A percentile compares a stretch with the other conserved stretches of the same genome.
Conservation (phyloP, 768 basidiomycete genomes). For the Suillus plorans region DNA sequence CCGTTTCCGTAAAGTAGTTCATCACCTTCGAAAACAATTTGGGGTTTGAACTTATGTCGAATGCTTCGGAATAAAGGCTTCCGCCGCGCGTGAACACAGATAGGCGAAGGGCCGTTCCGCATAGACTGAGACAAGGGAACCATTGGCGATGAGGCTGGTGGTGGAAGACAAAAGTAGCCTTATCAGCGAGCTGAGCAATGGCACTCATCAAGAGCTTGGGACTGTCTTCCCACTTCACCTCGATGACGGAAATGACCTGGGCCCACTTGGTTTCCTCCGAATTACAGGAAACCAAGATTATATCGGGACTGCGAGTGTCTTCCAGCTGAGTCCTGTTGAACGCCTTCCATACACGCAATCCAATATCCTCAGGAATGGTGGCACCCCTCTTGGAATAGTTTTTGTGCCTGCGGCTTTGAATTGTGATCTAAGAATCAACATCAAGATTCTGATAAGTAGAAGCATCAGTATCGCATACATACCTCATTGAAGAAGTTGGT, state of each 20-base stretch:
- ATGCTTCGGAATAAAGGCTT: neutral
- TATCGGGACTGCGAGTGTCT: neutral
- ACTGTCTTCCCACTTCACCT: neutral
- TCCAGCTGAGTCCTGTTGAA: neutral
- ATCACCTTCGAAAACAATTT: neutral
- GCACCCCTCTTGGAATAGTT: neutral
- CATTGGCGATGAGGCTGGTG: neutral
- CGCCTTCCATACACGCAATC: neutral
- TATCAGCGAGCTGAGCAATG: neutral
- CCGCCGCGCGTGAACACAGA: neutral
- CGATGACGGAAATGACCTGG: neutral
- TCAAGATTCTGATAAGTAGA: too few species aligned
- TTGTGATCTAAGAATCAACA: too few species aligned
- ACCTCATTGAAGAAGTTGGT: too few species aligned
- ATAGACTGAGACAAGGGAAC: neutral
- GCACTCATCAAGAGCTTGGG: neutral
- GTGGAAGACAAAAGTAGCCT: neutral
- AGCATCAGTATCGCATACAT: too few species aligned
- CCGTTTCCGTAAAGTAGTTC: neutral
- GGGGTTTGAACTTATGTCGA: too few species aligned
- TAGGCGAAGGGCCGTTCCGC: neutral
- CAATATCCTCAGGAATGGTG: neutral
- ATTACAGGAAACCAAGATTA: neutral
- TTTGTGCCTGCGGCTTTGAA: too few species aligned
- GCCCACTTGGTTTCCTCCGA: neutral